Conservation (phyloP, 192 early-diverging fungal genomes). For the Obelidium mucronatum region DNA sequence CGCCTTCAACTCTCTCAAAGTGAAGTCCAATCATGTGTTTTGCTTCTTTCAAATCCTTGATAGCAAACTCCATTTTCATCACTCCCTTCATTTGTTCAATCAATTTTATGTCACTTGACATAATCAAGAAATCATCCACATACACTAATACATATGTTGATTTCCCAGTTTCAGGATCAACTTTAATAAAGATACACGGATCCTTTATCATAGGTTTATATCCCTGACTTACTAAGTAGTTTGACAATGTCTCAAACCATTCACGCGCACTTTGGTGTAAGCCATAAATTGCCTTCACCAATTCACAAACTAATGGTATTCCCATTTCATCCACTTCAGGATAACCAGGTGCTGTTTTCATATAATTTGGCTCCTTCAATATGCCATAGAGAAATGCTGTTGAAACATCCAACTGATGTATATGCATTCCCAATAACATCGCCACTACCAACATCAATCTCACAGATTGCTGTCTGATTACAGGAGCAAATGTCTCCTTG, state of each 20-base stretch:
- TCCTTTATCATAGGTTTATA: slow-evolving; percentile 11
- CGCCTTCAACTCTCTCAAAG: slow-evolving; percentile 10
- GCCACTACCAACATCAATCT: slow-evolving; percentile 19
- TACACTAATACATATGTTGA: slow-evolving; percentile 17
- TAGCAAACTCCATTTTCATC: background rate
- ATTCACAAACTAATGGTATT: background rate
- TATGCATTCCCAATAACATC: background rate
- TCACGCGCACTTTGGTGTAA: slow-evolving; percentile 13
- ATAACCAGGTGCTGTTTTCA: slow-evolving; percentile 12
- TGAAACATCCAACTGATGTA: background rate
- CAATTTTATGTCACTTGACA: background rate
- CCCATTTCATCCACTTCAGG: background rate
- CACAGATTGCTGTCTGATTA: slow-evolving; percentile 15
- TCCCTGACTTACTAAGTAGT: background rate
- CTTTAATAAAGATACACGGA: slow-evolving; percentile 11
- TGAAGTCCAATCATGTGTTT: slow-evolving; percentile 22
- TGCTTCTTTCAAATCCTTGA: slow-evolving; percentile 17
- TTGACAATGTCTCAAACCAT: slow-evolving; percentile 11
- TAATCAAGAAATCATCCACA: slow-evolving; percentile 27
- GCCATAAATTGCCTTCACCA: slow-evolving; percentile 6
- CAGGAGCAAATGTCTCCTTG: slow-evolving; percentile 44
- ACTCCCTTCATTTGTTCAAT: slow-evolving; percentile 3
- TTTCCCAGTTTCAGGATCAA: background rate
- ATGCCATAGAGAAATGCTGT: slow-evolving; percentile 22
- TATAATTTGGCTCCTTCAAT: slow-evolving; percentile 21